phyloP scores from a whole-genome alignment of 1,284 basidiomycete genomes.

The Meripilus lineatus region DNA sequence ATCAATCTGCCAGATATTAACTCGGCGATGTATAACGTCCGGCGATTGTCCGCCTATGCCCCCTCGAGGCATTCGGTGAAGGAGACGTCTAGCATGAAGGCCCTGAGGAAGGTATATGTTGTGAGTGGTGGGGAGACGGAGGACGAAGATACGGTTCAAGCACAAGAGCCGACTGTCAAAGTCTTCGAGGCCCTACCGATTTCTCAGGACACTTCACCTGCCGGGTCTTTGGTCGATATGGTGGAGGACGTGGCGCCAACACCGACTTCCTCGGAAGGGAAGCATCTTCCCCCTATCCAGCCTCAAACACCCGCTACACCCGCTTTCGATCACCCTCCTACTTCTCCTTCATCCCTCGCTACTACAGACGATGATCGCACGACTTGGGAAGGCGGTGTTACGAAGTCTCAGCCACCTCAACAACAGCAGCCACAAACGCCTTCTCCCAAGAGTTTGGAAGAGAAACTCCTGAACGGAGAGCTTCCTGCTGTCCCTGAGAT shows the following conservation, averaged over 20 bases:
- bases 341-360: slow-evolving; percentile 30
- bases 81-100: slow-evolving; percentile 30
- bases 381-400: slow-evolving; percentile 50
- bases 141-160: slow-evolving; percentile 55
- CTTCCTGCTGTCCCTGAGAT: slow-evolving; percentile 41
- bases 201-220: no score
- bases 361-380: slow-evolving; percentile 50
- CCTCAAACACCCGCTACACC: background rate
- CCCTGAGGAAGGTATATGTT: slow-evolving; percentile 27
- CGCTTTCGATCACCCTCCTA: background rate
- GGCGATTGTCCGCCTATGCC: no score
- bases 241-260: background rate
- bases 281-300: background rate
- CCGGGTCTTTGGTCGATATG: background rate
- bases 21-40: slow-evolving; percentile 31
- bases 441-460: slow-evolving; percentile 36
- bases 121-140: slow-evolving; percentile 26
- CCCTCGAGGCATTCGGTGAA: slow-evolving; percentile 41
- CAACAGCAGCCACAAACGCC: no score
- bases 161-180: slow-evolving; percentile 19
- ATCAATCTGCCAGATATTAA: slow-evolving; percentile 52
- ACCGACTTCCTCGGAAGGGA: no score
- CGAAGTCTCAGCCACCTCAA: no score
- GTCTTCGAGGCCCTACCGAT: background rate
- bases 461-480: slow-evolving; percentile 50